A percentile compares a stretch with the other conserved stretches of the same genome.
Conservation (phyloP, 2,329 filamentous ascomycete species). For the Microcera coccophila region DNA sequence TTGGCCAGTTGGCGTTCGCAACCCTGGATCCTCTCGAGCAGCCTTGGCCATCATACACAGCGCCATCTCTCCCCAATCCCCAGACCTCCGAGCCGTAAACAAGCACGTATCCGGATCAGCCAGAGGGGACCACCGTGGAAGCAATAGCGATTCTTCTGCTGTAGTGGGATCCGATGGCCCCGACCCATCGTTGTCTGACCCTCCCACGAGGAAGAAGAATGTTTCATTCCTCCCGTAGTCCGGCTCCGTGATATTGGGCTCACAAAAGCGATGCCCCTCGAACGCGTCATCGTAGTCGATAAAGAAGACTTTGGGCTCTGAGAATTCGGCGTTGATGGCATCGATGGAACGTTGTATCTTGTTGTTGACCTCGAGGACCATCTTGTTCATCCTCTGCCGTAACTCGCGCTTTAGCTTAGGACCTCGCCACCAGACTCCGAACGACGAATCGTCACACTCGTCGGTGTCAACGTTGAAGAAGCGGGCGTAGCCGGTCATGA, state of each 20-base stretch:
- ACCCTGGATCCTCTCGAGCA: slow-evolving; percentile 32
- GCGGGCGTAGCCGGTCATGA: slow-evolving; percentile 46
- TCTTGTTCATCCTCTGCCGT: slow-evolving; percentile 40
- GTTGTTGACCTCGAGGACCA: slow-evolving; percentile 41
- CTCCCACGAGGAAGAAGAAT: slow-evolving; percentile 48
- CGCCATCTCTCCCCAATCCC: slow-evolving; percentile 42
- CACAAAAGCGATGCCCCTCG: slow-evolving; percentile 45
- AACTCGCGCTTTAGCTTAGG: slow-evolving; percentile 39
- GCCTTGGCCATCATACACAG: slow-evolving; percentile 44
- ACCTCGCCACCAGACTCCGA: slow-evolving; percentile 45
- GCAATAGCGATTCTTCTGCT: slow-evolving; percentile 2
- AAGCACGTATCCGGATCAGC: slow-evolving; percentile 38
- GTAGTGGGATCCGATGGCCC: slow-evolving; percentile 3
- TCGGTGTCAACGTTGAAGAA: slow-evolving; percentile 46
- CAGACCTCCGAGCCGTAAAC: slow-evolving; percentile 29
- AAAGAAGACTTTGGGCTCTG: slow-evolving; percentile 38
- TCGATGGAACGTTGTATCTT: slow-evolving; percentile 37
- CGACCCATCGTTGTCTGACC: slow-evolving; percentile 36
- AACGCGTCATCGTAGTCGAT: slow-evolving; percentile 44
- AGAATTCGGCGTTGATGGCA: slow-evolving; percentile 36
- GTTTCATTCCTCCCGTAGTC: slow-evolving; percentile 42
- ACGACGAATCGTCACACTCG: slow-evolving; percentile 41
- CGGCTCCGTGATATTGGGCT: slow-evolving; percentile 39
- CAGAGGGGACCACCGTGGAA: slow-evolving; percentile 32
- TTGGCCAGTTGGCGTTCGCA: slow-evolving; percentile 28